Conservation (phyloP, 345 rosid species). For the Moricandia arvensis region DNA sequence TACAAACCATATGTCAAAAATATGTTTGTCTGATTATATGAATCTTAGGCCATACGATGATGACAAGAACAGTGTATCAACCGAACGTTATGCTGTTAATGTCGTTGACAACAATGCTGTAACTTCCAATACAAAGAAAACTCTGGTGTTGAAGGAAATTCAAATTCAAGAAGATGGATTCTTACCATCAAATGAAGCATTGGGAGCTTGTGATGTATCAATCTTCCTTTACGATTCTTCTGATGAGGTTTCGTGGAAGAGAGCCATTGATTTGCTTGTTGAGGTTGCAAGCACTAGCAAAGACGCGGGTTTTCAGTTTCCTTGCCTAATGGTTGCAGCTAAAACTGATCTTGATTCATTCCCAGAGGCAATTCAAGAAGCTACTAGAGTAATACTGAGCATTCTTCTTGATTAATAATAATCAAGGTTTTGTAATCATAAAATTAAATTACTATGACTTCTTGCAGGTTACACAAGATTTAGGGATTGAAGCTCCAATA, state of each 20-base stretch:
- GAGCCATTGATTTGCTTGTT: conserved; percentile 68
- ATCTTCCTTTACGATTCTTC: conserved; percentile 82
- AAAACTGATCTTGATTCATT: conserved; percentile 81
- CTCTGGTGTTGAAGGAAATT: conserved; percentile 57
- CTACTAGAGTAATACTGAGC: conserved; percentile 57
- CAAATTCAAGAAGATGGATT: conserved; percentile 58
- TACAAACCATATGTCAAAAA: not conserved
- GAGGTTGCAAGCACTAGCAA: conserved; percentile 72
- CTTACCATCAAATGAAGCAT: conserved; percentile 54
- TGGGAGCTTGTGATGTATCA: conserved; percentile 82
- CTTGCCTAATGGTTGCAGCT: conserved; percentile 80
- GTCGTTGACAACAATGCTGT: conserved; percentile 54
- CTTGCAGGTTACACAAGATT: conserved; percentile 70
- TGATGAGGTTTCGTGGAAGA: conserved; percentile 73
- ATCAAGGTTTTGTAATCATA: not conserved
- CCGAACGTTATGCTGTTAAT: conserved; percentile 65
- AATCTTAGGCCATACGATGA: conserved; percentile 54
- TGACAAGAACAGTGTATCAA: conserved; percentile 36
- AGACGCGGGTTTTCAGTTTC: conserved; percentile 73
- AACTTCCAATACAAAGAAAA: conserved; percentile 47
- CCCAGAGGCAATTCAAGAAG: conserved; percentile 70
- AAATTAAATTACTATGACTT: not conserved
- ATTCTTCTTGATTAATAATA: not conserved
- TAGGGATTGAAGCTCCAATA: conserved; percentile 85
- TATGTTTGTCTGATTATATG: not conserved